phyloP scores from a whole-genome alignment of 495 filamentous ascomycete species.

The Penicillium pancosmium region DNA sequence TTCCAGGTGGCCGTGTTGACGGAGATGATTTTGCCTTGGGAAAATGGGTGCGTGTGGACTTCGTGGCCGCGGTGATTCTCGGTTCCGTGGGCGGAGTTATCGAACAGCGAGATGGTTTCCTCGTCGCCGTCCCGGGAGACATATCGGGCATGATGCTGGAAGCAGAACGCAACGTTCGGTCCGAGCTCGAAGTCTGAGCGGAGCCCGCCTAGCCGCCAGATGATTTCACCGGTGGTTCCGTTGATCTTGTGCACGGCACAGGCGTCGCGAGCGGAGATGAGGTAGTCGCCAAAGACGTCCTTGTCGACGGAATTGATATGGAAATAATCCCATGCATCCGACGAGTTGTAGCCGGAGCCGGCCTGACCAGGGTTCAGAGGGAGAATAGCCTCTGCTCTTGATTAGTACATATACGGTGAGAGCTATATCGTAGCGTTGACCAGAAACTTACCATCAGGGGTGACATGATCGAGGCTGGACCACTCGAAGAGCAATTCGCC shows the following conservation, averaged over 20 bases:
- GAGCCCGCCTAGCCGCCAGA: conserved; percentile 58
- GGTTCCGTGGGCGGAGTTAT: conserved; percentile 51
- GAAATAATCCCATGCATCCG: conserved; percentile 48
- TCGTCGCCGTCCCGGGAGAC: conserved; percentile 43
- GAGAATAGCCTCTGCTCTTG: conserved; percentile 47
- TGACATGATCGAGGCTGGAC: conserved; percentile 44
- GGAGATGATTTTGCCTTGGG: conserved; percentile 58
- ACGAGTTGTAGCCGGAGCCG: conserved; percentile 49
- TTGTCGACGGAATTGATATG: conserved; percentile 45
- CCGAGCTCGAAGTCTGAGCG: conserved; percentile 45
- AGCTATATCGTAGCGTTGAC: background rate
- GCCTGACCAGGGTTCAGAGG: conserved; percentile 55
- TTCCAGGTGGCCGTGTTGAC: conserved; percentile 53
- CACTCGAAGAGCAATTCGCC: conserved; percentile 46
- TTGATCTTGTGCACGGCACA: conserved; percentile 59
- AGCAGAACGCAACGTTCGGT: conserved; percentile 53
- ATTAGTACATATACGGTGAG: conserved; percentile 11
- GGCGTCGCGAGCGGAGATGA: conserved; percentile 58
- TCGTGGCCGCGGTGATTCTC: conserved; percentile 46
- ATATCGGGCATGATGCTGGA: conserved; percentile 62
- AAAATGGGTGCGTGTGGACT: conserved; percentile 45
- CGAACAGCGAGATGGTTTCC: conserved; percentile 54
- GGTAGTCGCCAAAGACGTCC: conserved; percentile 49
- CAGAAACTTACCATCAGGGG: conserved; percentile 41
- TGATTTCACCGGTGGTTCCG: conserved; percentile 56